These are phyloP conservation scores for Jatropha curcas DNA, from an alignment of 345 rosid genomes.

Conservation along the genomic window DNA sequence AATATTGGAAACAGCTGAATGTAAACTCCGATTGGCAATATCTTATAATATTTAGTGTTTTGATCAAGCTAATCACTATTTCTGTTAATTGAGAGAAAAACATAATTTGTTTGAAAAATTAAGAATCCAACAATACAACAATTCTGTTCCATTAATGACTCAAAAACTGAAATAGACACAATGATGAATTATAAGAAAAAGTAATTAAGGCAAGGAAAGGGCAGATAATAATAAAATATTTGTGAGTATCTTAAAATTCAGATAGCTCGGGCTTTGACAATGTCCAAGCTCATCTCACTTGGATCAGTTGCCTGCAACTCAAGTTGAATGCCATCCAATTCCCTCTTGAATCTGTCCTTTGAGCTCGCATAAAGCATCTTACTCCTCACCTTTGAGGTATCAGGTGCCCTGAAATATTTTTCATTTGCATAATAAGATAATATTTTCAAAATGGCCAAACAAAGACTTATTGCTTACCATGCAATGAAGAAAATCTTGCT, in stretches of 20 bases:
- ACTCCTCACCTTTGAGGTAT: slow-evolving; percentile 63
- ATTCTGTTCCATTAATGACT: not conserved
- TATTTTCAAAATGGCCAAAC: not conserved
- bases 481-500: slow-evolving; percentile 78
- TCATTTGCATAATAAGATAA: too few species aligned
- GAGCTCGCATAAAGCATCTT: slow-evolving; percentile 83
- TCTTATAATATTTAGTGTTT: too few species aligned
- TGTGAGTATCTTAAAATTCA: not conserved
- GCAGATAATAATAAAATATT: too few species aligned
- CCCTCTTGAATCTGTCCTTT: slow-evolving; percentile 73
- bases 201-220: too few species aligned
- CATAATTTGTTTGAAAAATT: too few species aligned
- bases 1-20: not conserved
- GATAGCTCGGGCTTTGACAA: slow-evolving; percentile 55
- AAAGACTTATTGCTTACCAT: slow-evolving; percentile 37
- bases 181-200: not conserved
- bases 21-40: too few species aligned
- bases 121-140: not conserved
- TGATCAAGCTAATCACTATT: too few species aligned
- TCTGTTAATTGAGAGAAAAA: too few species aligned
- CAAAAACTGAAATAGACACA: not conserved
- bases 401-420: slow-evolving; percentile 81
- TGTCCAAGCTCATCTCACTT: slow-evolving; percentile 70
- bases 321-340: slow-evolving; percentile 72
- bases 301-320: slow-evolving; percentile 79